Base-by-base conservation (phyloP, 352 stramenopile species). In the Globisporangium paddicum region DNA sequence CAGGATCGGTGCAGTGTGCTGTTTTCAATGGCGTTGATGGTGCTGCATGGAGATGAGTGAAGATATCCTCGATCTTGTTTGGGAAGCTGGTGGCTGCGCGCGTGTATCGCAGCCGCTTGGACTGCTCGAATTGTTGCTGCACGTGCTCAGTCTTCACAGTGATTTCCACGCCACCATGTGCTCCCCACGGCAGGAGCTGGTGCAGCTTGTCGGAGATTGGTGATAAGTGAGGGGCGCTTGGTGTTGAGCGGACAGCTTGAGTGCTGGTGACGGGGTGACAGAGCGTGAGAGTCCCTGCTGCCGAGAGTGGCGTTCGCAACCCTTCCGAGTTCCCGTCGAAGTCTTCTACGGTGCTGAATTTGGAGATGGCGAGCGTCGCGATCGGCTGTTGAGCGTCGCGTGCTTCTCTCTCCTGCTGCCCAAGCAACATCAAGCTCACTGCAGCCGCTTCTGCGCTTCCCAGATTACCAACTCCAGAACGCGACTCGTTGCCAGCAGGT, bases 341-440 rank as follows among this genome's bases (percentile, higher is more conserved):
- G 19, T 11, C 42, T 34, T n/a, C 44, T 25, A 28, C 9, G 46
- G 37, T 53, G 9, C 21, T 14, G 28, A 53, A 30, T 1, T 26
- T 53, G 5, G 35, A 47, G 51, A 45, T 53, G 34, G 19, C 23
- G 21, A 56, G 49, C 19, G 32, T 51, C 23, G 45, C 21, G 23
- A 19, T n/a, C 49, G 35, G 21, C 35, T 25, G 40, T 6, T 9
- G 50, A 16, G 25, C 48, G 3, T 54, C 5, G 28, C 28, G 28
- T 7, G 28, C 28, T 19, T 51, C 40, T 48, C 52, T 21, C 11
- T 62, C 26, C 26, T 54, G 18, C 37, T 42, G 34, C 8, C 55
- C 45, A n/a, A 62, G 55, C 11, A 62, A 25, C 55, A 62, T 55
- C 30, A 62, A 45, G 38, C 55, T 62, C 45, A 48, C 32, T n/a